Percentiles rank a stretch among this genome's conserved stretches.
phyloP scores from a whole-genome alignment of 768 basidiomycete species.

The Boletus vermiculosoides region DNA sequence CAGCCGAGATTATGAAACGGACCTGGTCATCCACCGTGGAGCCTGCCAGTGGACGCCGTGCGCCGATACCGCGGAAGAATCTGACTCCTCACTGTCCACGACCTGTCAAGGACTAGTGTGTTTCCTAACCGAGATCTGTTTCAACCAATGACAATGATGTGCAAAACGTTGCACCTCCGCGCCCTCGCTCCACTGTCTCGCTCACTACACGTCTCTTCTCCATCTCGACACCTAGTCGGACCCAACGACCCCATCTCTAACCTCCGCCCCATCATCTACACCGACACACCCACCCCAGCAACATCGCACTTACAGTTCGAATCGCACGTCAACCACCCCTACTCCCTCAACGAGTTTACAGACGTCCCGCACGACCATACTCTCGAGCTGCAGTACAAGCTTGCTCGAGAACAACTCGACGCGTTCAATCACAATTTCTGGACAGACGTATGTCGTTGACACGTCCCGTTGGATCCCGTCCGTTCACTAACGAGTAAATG shows the following conservation, averaged over 20 bases:
- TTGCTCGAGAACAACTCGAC: slow-evolving; percentile 71
- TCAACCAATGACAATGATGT: neutral
- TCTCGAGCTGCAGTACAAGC: slow-evolving; percentile 65
- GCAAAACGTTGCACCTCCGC: neutral
- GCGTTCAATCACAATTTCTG: slow-evolving; percentile 78
- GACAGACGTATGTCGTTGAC: slow-evolving; percentile 59
- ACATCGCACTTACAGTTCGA: slow-evolving; percentile 31
- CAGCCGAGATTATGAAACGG: too few species aligned
- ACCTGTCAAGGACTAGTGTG: neutral
- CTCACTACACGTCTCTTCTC: slow-evolving; percentile 28
- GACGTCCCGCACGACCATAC: slow-evolving; percentile 36
- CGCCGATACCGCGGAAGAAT: too few species aligned
- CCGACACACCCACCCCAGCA: slow-evolving; percentile 45
- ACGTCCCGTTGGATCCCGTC: neutral
- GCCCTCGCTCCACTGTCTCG: slow-evolving; percentile 1
- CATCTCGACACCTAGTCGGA: slow-evolving; percentile 47
- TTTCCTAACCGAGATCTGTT: neutral
- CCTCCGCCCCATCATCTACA: slow-evolving; percentile 77
- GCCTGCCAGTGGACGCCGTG: too few species aligned
- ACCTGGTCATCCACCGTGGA: too few species aligned
- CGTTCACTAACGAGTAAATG: slow-evolving; percentile 3
- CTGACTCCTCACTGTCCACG: too few species aligned
- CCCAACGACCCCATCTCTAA: slow-evolving; percentile 79
- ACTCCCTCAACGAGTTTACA: slow-evolving; percentile 73
- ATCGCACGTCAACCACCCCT: slow-evolving; percentile 51